Evolutionary conservation across 179 eudicot species (phyloP).

Genomic region (Silene vulgaris): DNA sequence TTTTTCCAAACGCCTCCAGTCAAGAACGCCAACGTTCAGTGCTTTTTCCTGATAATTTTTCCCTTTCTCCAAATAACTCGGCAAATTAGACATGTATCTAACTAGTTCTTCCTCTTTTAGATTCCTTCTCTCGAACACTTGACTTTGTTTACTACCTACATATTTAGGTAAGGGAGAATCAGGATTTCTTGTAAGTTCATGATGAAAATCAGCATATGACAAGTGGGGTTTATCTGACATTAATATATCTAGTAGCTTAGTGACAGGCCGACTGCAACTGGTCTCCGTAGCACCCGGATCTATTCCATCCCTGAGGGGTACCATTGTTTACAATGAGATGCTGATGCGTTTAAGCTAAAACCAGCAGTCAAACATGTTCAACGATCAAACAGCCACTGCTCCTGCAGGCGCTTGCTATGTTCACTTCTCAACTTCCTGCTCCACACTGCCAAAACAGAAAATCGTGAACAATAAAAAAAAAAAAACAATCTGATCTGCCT

Average conservation of each 20-base stretch:
- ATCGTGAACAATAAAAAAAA: neutral
- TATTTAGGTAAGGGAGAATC: slow-evolving; percentile 31
- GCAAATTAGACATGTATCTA: slow-evolving; percentile 77
- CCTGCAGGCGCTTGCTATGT: slow-evolving; percentile 16
- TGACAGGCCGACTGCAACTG: slow-evolving; percentile 31
- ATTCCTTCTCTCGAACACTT: slow-evolving; percentile 28
- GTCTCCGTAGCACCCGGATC: slow-evolving; percentile 26
- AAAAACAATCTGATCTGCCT: neutral
- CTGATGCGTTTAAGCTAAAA: slow-evolving; percentile 12
- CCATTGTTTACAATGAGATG: slow-evolving; percentile 24
- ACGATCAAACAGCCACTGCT: slow-evolving; percentile 8
- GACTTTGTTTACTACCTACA: slow-evolving; percentile 32
- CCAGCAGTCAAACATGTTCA: slow-evolving; percentile 12
- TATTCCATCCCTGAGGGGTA: slow-evolving; percentile 21
- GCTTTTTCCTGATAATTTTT: slow-evolving; percentile 53
- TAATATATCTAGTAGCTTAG: slow-evolving; percentile 53
- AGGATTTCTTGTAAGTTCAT: slow-evolving; percentile 34
- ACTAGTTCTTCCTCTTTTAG: slow-evolving; percentile 63
- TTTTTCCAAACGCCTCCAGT: slow-evolving; percentile 67
- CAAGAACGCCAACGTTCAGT: slow-evolving; percentile 77
- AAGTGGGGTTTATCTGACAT: slow-evolving; percentile 37
- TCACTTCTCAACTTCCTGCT: slow-evolving; percentile 20
- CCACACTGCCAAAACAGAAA: slow-evolving; percentile 14
- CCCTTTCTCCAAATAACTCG: slow-evolving; percentile 68
- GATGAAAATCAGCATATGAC: slow-evolving; percentile 50